Evolutionary conservation across 2,329 filamentous ascomycete genomes (phyloP).

Genomic region (Xylaria sp.): DNA sequence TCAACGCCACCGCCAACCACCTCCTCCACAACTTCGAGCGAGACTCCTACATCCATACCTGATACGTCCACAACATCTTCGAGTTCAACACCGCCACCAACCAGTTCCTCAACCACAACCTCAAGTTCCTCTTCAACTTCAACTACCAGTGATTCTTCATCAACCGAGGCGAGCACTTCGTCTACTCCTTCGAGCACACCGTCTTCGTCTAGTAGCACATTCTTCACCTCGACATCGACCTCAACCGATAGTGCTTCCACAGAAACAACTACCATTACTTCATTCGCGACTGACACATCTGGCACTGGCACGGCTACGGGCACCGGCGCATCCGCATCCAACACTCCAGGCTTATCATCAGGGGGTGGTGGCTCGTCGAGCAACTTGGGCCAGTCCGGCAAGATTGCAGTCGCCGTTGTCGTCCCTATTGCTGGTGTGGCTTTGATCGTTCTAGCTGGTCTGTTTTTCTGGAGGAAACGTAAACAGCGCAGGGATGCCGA

Average conservation of each 20-base stretch:
- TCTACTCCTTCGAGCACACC: conserved; percentile 18
- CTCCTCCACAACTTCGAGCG: conserved; percentile 35
- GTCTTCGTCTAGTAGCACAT: not conserved
- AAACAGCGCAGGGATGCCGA: conserved; percentile 87
- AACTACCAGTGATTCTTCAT: conserved; percentile 34
- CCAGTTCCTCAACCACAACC: conserved; percentile 34
- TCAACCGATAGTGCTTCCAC: conserved; percentile 40
- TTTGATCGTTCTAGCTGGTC: conserved; percentile 77
- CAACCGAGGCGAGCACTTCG: conserved; percentile 29
- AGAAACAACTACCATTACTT: conserved; percentile 43
- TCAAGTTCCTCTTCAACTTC: conserved; percentile 30
- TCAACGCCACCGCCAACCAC: conserved; percentile 34
- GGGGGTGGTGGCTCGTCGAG: conserved; percentile 44
- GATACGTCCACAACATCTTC: conserved; percentile 24
- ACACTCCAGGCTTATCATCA: conserved; percentile 38
- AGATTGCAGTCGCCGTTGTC: conserved; percentile 91
- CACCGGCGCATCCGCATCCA: conserved; percentile 36
- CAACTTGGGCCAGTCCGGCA: conserved; percentile 71
- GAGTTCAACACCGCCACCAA: conserved; percentile 30
- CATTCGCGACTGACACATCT: conserved; percentile 39
- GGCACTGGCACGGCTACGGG: conserved; percentile 20
- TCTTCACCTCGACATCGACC: conserved; percentile 7
- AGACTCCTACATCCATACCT: conserved; percentile 27
- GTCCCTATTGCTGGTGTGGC: conserved; percentile 92
- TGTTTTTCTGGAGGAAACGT: conserved; percentile 89